Evolutionary conservation across 768 basidiomycete genomes (phyloP).

Genomic region (Auriscalpium vulgare): DNA sequence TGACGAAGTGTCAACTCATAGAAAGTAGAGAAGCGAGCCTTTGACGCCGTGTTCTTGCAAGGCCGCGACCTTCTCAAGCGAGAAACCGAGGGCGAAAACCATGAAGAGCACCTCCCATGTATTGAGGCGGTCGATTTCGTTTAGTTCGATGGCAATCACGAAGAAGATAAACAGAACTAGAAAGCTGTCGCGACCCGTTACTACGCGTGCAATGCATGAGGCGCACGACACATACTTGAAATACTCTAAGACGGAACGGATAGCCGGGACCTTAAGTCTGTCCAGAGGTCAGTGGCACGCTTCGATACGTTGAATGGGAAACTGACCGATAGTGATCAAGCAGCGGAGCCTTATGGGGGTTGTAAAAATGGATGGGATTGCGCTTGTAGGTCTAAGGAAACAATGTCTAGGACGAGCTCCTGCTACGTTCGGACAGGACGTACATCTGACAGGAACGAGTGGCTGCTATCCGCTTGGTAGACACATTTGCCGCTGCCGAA

Average conservation of each 20-base stretch:
- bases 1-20: background rate
- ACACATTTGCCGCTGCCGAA: constrained; percentile 75
- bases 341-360: constrained; percentile 88
- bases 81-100: constrained; percentile 72
- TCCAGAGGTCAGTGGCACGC: constrained; percentile 3
- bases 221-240: constrained; percentile 45
- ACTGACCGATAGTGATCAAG: constrained; percentile 86
- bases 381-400: constrained; percentile 77
- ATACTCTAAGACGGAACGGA: constrained; percentile 87
- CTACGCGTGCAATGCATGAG: background rate
- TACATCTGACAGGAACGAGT: constrained; percentile 87
- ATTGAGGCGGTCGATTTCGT: constrained; percentile 55
- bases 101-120: constrained; percentile 67
- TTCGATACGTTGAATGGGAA: background rate
- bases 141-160: constrained; percentile 71
- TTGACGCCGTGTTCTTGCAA: constrained; percentile 94
- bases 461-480: constrained; percentile 81
- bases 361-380: constrained; percentile 87
- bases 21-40: constrained; percentile 37
- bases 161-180: constrained; percentile 73
- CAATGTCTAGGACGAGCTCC: background rate
- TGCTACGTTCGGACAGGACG: constrained; percentile 14
- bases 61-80: constrained; percentile 86
- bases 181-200: constrained; percentile 42
- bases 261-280: constrained; percentile 87